Conservation (phyloP, 805 yeast genomes). For the Wickerhamiella azymoides region DNA sequence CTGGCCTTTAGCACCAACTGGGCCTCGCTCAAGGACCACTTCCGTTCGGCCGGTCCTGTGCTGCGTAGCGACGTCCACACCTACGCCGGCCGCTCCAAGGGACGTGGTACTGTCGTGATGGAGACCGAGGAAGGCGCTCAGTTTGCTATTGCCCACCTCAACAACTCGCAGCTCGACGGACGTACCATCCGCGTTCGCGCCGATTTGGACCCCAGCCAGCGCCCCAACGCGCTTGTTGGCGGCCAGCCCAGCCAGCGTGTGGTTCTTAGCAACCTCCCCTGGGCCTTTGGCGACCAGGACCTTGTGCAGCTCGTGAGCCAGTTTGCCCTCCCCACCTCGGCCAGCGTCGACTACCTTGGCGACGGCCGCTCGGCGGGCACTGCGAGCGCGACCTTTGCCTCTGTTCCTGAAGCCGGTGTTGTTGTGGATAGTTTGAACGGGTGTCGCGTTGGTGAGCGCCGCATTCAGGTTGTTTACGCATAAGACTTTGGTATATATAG, state of each 20-base stretch:
- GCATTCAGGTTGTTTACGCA: background rate
- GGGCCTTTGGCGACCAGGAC: slow-evolving; percentile 76
- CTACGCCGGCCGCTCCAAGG: slow-evolving; percentile 67
- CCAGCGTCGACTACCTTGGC: slow-evolving; percentile 55
- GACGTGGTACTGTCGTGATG: slow-evolving; percentile 72
- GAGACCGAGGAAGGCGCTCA: slow-evolving; percentile 52
- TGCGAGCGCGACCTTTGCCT: slow-evolving; percentile 72
- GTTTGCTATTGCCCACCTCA: slow-evolving; percentile 53
- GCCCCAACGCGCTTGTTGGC: slow-evolving; percentile 27
- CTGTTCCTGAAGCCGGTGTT: slow-evolving; percentile 50
- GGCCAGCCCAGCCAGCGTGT: slow-evolving; percentile 41
- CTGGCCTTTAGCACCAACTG: slow-evolving; percentile 70
- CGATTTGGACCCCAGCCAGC: slow-evolving; percentile 33
- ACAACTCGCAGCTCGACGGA: slow-evolving; percentile 62
- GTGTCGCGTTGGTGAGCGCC: background rate
- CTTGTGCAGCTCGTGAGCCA: slow-evolving; percentile 74
- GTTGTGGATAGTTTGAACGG: slow-evolving; percentile 58
- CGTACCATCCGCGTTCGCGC: slow-evolving; percentile 68
- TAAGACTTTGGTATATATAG: no score
- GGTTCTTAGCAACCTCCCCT: slow-evolving; percentile 70
- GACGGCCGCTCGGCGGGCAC: slow-evolving; percentile 62
- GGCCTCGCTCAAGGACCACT: slow-evolving; percentile 76
- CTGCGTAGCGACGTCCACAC: slow-evolving; percentile 64
- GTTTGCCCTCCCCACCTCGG: slow-evolving; percentile 58
- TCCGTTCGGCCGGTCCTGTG: slow-evolving; percentile 65